Conservation (phyloP, 31 red algal species). For the Porphyra umbilicalis region DNA sequence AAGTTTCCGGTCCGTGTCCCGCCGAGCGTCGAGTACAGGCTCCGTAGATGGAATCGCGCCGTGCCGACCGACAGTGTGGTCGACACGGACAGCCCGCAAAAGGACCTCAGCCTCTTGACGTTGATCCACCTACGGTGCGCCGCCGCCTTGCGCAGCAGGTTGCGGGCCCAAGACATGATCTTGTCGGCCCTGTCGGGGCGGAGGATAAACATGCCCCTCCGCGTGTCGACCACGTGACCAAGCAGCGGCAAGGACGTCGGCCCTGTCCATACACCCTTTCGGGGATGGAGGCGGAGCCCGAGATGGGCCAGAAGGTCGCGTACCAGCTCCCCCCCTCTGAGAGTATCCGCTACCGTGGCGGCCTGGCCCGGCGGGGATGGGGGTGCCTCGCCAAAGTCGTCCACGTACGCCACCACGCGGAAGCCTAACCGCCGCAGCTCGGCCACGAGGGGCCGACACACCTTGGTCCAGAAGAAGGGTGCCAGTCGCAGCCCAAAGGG, state of each 20-base stretch:
- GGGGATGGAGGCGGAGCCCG: neutral
- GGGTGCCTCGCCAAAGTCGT: no score
- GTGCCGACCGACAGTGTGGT: neutral
- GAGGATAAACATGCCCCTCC: no score
- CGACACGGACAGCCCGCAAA: neutral
- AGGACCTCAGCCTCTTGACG: neutral
- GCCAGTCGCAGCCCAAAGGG: constrained; percentile 10
- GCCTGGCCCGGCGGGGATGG: no score
- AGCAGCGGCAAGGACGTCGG: neutral
- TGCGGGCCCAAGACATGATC: no score
- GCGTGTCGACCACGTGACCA: no score
- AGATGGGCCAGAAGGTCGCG: neutral
- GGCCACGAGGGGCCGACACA: constrained; percentile 14
- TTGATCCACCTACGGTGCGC: neutral
- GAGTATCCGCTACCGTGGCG: no score
- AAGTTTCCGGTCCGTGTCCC: neutral
- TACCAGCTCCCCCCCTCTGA: no score
- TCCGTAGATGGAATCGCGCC: neutral
- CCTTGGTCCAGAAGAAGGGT: constrained; percentile 31
- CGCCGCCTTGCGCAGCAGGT: neutral
- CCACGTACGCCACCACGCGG: no score
- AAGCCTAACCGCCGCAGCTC: constrained; percentile 7
- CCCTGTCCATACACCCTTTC: neutral
- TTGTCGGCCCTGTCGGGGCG: no score
- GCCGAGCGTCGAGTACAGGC: neutral